Evolutionary conservation across 2,329 filamentous ascomycete genomes (phyloP).

Genomic region (Monilinia vaccinii-corymbosi): DNA sequence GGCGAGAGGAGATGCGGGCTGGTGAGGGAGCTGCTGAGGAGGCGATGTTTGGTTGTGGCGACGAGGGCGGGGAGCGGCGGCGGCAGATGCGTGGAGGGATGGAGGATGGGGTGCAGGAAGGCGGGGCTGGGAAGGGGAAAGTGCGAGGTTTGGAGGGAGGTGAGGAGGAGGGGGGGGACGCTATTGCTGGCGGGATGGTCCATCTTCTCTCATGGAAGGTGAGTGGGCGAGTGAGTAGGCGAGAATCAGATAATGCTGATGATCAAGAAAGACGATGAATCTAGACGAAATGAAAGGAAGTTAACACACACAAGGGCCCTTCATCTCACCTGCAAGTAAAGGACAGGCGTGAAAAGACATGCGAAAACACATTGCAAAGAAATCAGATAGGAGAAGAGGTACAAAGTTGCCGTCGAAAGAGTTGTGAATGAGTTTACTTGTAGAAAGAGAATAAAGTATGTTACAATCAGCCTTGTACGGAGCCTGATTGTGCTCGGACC

Average conservation of each 20-base stretch:
- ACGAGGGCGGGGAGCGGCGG: conserved; percentile 40
- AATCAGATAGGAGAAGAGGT: no score
- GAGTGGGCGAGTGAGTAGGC: no score
- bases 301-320: no score
- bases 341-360: no score
- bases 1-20: conserved; percentile 43
- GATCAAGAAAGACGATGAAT: no score
- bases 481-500: background rate
- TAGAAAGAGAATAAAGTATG: background rate
- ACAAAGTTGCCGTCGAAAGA: no score
- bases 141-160: background rate
- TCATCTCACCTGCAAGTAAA: background rate
- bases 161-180: background rate
- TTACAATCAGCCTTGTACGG: background rate
- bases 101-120: background rate
- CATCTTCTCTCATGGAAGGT: no score
- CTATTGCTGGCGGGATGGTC: no score
- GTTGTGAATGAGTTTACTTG: background rate
- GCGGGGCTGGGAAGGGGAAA: background rate
- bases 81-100: background rate
- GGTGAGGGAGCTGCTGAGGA: conserved; percentile 71
- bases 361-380: background rate
- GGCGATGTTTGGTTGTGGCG: conserved; percentile 70
- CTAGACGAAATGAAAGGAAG: background rate
- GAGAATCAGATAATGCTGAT: background rate